Evolutionary conservation across 2,329 filamentous ascomycete genomes (phyloP).

Genomic region (Neonectria hederae): DNA sequence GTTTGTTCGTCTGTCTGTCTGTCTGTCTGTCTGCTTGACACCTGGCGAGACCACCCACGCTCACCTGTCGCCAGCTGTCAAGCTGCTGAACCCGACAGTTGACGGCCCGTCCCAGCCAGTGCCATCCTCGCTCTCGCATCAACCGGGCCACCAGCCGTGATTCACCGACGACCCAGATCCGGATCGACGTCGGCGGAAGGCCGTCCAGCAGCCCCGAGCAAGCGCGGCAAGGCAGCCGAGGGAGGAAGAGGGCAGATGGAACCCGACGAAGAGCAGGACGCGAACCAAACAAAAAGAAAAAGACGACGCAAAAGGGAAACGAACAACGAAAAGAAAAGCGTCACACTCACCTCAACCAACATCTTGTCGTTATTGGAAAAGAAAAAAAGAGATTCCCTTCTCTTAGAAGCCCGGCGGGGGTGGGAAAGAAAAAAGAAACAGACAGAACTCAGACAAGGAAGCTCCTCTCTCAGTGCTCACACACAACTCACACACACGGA

Average conservation of each 20-base stretch:
- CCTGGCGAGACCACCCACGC: not conserved
- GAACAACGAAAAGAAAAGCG: not conserved
- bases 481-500: constrained; percentile 9
- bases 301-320: not conserved
- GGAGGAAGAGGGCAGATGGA: no score
- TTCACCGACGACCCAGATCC: constrained; percentile 24
- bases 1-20: not conserved
- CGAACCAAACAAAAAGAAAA: not conserved
- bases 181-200: not conserved
- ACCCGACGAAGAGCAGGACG: not conserved
- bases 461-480: not conserved
- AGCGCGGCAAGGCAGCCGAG: not conserved
- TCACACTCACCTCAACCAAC: constrained; percentile 51
- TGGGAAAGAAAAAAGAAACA: constrained; percentile 17
- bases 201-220: not conserved
- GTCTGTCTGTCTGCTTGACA: not conserved
- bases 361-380: constrained; percentile 35
- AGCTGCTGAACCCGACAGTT: not conserved
- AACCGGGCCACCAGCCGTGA: constrained; percentile 27
- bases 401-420: constrained; percentile 10
- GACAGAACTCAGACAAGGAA: constrained; percentile 17
- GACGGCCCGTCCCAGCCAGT: constrained; percentile 1
- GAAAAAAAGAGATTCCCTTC: constrained; percentile 1
- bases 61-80: constrained; percentile 19
- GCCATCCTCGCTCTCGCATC: constrained; percentile 13